phyloP scores from a whole-genome alignment of 2,329 filamentous ascomycete genomes.

The Neocucurbitaria cava region DNA sequence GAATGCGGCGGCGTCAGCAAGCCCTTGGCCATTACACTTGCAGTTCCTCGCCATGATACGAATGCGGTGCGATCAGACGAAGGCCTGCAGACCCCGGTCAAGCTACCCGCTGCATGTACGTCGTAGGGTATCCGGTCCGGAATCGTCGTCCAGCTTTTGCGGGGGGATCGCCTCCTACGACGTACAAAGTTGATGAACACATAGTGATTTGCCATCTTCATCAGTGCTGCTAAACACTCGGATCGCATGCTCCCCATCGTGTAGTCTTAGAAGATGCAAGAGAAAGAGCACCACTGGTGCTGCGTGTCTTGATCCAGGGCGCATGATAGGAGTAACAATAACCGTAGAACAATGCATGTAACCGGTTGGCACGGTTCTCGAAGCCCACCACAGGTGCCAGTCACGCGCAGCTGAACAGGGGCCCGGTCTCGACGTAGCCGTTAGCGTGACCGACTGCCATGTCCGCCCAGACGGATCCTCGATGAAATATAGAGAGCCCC shows the following conservation, averaged over 20 bases:
- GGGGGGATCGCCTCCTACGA: slow-evolving; percentile 34
- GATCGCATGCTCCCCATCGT: not conserved
- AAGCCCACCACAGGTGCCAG: slow-evolving; percentile 2
- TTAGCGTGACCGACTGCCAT: slow-evolving; percentile 1
- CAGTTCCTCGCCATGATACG: slow-evolving; percentile 6
- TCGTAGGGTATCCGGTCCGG: slow-evolving; percentile 24
- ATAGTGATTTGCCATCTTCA: not conserved
- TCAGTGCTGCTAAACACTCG: not conserved
- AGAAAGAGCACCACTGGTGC: not conserved
- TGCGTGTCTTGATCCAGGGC: not conserved
- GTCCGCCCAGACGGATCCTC: slow-evolving; percentile 6
- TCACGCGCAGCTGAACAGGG: slow-evolving; percentile 5
- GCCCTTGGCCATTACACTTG: slow-evolving; percentile 1
- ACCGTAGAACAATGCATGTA: slow-evolving; percentile 5
- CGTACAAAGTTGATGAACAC: not conserved
- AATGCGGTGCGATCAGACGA: slow-evolving; percentile 9
- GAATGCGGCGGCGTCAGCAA: slow-evolving; percentile 10
- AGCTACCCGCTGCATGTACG: slow-evolving; percentile 21
- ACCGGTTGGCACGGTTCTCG: slow-evolving; percentile 16
- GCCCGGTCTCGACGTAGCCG: not conserved
- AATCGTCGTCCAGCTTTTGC: slow-evolving; percentile 24
- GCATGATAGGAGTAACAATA: not conserved
- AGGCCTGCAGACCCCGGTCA: slow-evolving; percentile 19
- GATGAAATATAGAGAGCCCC: slow-evolving; percentile 23
- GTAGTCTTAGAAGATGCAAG: not conserved